Evolutionary conservation across 1,284 basidiomycete species (phyloP), one percentile per base, ranked within the genome.

Genomic region (Grifola frondosa): DNA sequence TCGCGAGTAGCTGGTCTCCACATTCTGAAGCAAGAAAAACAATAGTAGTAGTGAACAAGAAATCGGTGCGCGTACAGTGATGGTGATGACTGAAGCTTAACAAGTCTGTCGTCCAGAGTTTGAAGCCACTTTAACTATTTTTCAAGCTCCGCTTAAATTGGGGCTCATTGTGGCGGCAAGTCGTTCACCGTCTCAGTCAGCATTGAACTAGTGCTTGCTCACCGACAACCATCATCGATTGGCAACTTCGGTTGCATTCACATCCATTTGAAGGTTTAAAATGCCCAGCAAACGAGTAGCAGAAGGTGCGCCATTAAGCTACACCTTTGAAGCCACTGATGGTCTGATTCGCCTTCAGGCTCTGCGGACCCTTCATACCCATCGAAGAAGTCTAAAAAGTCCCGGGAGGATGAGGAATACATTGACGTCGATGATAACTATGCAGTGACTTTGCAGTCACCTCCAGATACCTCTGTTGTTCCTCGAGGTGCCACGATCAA

Each of bases 1-100:
- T 88, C 81, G 48, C 81, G 79, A 50, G 88, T 91, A 49, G 90
- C 89, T 48, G 88, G 88, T 70, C 86, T 83, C 90, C 90, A 93
- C 90, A 93, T 92, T 50, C 55, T 50, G 38, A 62, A 56, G 61
- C 65, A 69, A 72, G 69, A 70, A 70, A 68, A 55, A 50, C 34
- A 50, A 43, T 49, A 44, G 44, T 45, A 31, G 42, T 48, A 34
- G 46, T 29, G 42, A 39, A 35, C 32, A 51, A 56, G 54, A 50
- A 48, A 48, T 33, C 39, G 36, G 28, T 33, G 9, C 13, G 36
- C 24, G 24, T 25, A 22, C 15, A 15, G 26, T 42, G 42, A n/a
- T n/a, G n/a, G n/a, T n/a, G n/a, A n/a, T n/a, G n/a, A n/a, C n/a
- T n/a, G n/a, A n/a, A n/a, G n/a, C n/a, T n/a, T n/a, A 41, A 36